Evolutionary conservation across 2,329 filamentous ascomycete species (phyloP).

Genomic region (Colletotrichum sp.): DNA sequence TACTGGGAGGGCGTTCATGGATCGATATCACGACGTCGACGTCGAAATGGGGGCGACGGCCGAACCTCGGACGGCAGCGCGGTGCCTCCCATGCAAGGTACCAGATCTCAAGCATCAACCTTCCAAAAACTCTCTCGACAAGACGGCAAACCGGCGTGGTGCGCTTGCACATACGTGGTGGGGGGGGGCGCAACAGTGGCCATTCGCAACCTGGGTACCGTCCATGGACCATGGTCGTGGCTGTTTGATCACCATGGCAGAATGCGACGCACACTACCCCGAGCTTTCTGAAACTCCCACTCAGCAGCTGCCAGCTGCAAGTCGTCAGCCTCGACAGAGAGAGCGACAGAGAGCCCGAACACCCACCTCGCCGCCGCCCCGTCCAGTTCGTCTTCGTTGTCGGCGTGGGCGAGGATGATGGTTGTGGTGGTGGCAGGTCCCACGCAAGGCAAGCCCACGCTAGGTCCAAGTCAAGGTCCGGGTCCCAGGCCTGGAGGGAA

Average conservation of each 20-base stretch:
- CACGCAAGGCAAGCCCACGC: conserved; percentile 14
- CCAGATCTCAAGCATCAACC: conserved; percentile 17
- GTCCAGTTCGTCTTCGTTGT: neutral
- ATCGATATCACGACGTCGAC: conserved; percentile 9
- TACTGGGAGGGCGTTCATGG: neutral
- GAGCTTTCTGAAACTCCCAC: conserved; percentile 22
- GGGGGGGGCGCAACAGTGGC: neutral
- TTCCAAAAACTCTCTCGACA: neutral
- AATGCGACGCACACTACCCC: conserved; percentile 18
- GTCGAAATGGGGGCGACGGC: conserved; percentile 13
- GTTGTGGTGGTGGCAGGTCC: neutral
- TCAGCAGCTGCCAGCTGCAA: conserved; percentile 15
- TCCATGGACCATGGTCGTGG: conserved; percentile 16
- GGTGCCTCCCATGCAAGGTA: conserved; percentile 16
- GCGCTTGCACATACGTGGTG: neutral
- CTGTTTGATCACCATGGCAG: conserved; percentile 23
- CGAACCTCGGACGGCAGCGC: conserved; percentile 17
- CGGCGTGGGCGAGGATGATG: conserved; percentile 9
- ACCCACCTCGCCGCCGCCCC: neutral
- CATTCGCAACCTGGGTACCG: neutral
- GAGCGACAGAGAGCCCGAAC: neutral
- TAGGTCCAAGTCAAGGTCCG: conserved; percentile 10
- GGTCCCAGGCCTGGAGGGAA: neutral
- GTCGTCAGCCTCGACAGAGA: neutral
- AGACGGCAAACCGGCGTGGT: conserved; percentile 15